Conservation (phyloP, 805 yeast genomes). For the Danielia oregonensis region DNA sequence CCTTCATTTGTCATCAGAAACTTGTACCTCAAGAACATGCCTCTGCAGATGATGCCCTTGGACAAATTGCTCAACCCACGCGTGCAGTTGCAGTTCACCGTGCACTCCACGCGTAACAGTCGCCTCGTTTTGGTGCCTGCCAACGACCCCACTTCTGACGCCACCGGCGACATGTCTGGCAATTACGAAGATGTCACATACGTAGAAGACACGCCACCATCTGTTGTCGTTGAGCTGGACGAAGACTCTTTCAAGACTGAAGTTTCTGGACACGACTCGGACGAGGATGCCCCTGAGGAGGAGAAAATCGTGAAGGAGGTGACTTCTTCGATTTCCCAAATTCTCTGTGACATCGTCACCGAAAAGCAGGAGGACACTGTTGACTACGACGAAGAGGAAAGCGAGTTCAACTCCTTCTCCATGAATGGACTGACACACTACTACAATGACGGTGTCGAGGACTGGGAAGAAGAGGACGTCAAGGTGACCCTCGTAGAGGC, state of each 20-base stretch:
- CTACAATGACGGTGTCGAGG: slow-evolving; percentile 3
- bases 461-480: slow-evolving; percentile 1
- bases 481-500: slow-evolving; percentile 1
- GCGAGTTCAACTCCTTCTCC: not conserved
- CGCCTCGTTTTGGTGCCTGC: slow-evolving; percentile 7
- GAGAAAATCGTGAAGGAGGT: slow-evolving; percentile 3
- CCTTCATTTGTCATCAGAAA: slow-evolving; percentile 19
- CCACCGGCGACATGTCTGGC: not conserved
- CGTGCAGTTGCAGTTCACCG: slow-evolving; percentile 8
- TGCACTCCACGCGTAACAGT: slow-evolving; percentile 3
- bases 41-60: slow-evolving; percentile 4
- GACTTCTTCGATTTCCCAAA: too few relatives aligned
- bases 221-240: not conserved
- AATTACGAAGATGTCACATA: not conserved
- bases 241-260: not conserved
- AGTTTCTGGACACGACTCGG: not conserved
- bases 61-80: slow-evolving; percentile 8
- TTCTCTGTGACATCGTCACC: too few relatives aligned
- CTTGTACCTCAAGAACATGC: slow-evolving; percentile 1
- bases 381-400: slow-evolving; percentile 4
- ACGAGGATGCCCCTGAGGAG: slow-evolving; percentile 3
- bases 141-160: slow-evolving; percentile 2
- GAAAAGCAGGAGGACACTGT: not conserved
- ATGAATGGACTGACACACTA: slow-evolving; percentile 1
- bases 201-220: not conserved